These are phyloP conservation scores for Crucihimalaya himalaica DNA, from an alignment of 345 rosid genomes.

Conservation along the genomic window DNA sequence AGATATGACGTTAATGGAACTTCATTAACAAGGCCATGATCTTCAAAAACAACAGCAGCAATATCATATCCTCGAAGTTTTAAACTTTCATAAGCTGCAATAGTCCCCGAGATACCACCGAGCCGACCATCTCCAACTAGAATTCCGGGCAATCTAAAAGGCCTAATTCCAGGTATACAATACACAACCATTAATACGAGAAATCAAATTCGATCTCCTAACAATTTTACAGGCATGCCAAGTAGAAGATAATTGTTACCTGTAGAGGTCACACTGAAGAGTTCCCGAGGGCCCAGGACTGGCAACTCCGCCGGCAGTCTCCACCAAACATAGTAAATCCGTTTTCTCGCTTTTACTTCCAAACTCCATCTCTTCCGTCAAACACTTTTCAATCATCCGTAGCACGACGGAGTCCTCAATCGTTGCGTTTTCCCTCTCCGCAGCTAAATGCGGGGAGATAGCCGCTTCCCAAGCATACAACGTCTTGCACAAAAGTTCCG, in stretches of 20 bases:
- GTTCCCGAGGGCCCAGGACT: slow-evolving; percentile 91
- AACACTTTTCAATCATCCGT: slow-evolving; percentile 47
- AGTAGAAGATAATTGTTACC: slow-evolving; percentile 42
- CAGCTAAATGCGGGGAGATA: slow-evolving; percentile 87
- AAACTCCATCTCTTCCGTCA: slow-evolving; percentile 46
- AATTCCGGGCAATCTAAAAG: slow-evolving; percentile 85
- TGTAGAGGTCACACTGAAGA: slow-evolving; percentile 87
- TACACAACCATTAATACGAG: background rate
- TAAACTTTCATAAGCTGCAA: slow-evolving; percentile 91
- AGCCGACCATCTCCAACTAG: slow-evolving; percentile 94
- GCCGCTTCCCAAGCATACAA: slow-evolving; percentile 86
- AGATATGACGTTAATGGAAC: slow-evolving; percentile 67
- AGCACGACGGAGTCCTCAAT: slow-evolving; percentile 55
- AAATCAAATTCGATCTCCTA: background rate
- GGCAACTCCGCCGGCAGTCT: slow-evolving; percentile 97
- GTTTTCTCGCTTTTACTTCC: slow-evolving; percentile 22
- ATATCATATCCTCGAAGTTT: slow-evolving; percentile 81
- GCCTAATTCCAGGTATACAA: slow-evolving; percentile 47
- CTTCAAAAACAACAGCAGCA: slow-evolving; percentile 80
- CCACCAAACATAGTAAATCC: slow-evolving; percentile 64
- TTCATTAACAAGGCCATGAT: slow-evolving; percentile 87
- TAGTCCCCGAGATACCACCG: slow-evolving; percentile 93
- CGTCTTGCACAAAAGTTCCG: slow-evolving; percentile 68
- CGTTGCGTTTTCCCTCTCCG: slow-evolving; percentile 62
- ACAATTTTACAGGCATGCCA: background rate